Conservation (phyloP, 768 basidiomycete species). For the Collybia nuda region DNA sequence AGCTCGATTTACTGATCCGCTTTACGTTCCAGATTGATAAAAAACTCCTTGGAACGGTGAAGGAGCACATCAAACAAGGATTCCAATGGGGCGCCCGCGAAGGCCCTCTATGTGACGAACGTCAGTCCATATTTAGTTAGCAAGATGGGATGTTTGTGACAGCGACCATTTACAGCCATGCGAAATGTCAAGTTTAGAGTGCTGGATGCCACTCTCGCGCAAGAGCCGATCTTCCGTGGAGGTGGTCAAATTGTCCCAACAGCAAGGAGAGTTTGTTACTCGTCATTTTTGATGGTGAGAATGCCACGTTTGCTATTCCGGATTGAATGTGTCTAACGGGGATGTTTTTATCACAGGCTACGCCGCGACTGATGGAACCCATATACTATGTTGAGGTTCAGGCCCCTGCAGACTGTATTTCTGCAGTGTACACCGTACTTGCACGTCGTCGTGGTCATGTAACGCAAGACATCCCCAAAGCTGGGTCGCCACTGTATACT, state of each 20-base stretch:
- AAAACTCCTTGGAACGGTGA: slow-evolving; percentile 84
- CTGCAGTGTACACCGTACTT: slow-evolving; percentile 97
- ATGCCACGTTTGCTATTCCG: slow-evolving; percentile 3
- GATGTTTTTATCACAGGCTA: slow-evolving; percentile 57
- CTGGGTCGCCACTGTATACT: slow-evolving; percentile 96
- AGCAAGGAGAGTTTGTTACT: slow-evolving; percentile 98
- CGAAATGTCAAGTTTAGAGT: slow-evolving; percentile 98
- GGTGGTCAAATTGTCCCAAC: slow-evolving; percentile 99
- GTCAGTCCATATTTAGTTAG: slow-evolving; percentile 53
- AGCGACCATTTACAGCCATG: slow-evolving; percentile 64
- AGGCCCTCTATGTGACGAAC: slow-evolving; percentile 97
- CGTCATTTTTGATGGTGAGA: slow-evolving; percentile 95
- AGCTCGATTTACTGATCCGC: background rate
- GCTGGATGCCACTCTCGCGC: slow-evolving; percentile 87
- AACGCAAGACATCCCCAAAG: slow-evolving; percentile 96
- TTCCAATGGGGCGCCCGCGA: slow-evolving; percentile 99
- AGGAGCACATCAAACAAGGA: slow-evolving; percentile 96
- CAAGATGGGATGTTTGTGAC: background rate
- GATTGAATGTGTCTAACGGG: slow-evolving; percentile 7
- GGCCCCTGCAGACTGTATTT: slow-evolving; percentile 97
- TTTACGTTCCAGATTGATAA: slow-evolving; percentile 73
- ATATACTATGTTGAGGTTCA: slow-evolving; percentile 99
- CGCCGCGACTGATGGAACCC: slow-evolving; percentile 94
- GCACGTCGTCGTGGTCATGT: slow-evolving; percentile 99
- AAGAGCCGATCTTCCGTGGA: slow-evolving; percentile 96